phyloP scores from a whole-genome alignment of 306 rosid species.

The Lagenaria siceraria region DNA sequence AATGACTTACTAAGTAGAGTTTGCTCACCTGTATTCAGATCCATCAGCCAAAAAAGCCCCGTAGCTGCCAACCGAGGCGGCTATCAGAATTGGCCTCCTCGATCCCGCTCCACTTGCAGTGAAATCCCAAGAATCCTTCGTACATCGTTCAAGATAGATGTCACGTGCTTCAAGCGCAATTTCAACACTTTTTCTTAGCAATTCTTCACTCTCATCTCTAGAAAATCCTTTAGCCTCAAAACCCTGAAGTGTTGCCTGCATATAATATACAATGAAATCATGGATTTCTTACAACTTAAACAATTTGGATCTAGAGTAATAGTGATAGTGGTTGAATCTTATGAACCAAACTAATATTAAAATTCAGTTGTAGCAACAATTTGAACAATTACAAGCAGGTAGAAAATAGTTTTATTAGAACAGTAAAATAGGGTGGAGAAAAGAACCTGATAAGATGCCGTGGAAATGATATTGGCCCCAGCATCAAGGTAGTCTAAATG shows the following conservation, averaged over 20 bases:
- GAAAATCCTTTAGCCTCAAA: conserved; percentile 79
- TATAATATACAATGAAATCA: not conserved
- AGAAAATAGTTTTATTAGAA: not conserved
- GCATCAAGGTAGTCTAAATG: conserved; percentile 88
- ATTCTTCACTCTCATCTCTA: conserved; percentile 43
- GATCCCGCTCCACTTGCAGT: conserved; percentile 16
- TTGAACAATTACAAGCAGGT: not conserved
- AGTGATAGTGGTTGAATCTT: not conserved
- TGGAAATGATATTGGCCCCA: conserved; percentile 73
- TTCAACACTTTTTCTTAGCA: conserved; percentile 69
- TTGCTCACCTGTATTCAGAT: conserved; percentile 22
- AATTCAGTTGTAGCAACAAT: not conserved
- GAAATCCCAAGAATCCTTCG: conserved; percentile 45
- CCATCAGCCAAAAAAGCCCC: conserved; percentile 76
- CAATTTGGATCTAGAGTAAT: not conserved
- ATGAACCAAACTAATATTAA: not conserved
- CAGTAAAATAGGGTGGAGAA: not conserved
- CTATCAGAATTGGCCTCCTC: conserved; percentile 47
- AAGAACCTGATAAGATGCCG: conserved; percentile 84
- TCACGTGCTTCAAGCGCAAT: conserved; percentile 67
- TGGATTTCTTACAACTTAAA: not conserved
- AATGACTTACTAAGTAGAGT: not conserved
- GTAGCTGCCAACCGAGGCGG: conserved; percentile 92
- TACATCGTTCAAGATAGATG: conserved; percentile 44
- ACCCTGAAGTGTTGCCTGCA: conserved; percentile 82